A percentile compares a stretch with the other conserved stretches of the same genome.
Evolutionary conservation across 345 rosid species (phyloP).

Genomic region (Syzygium aqueum): DNA sequence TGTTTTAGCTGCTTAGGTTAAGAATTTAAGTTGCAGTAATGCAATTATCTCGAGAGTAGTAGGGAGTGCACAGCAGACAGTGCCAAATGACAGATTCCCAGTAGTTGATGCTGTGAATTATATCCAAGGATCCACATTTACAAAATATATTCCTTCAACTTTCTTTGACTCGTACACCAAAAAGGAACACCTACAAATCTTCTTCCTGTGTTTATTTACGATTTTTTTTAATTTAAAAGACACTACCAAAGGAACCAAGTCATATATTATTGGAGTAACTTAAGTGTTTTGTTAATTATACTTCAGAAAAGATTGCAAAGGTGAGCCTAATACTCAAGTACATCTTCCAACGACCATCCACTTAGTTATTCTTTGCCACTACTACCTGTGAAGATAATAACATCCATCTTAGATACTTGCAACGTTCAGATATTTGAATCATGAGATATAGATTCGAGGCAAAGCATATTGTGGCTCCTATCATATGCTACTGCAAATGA

Average conservation of each 20-base stretch:
- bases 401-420: neutral
- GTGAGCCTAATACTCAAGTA: neutral
- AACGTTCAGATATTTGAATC: neutral
- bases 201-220: neutral
- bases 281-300: neutral
- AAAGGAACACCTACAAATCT: neutral
- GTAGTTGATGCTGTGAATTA: neutral
- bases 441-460: neutral
- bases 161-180: neutral
- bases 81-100: neutral
- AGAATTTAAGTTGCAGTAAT: neutral
- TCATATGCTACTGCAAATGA: neutral
- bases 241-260: neutral
- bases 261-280: neutral
- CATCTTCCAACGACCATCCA: neutral
- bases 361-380: neutral
- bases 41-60: neutral
- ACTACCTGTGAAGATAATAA: neutral
- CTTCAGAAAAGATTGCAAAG: neutral
- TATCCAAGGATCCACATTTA: neutral
- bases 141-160: neutral
- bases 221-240: neutral
- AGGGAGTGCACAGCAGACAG: neutral
- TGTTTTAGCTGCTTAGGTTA: neutral
- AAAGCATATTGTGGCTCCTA: neutral